These are phyloP conservation scores for Aphanoascus verrucosus DNA, from an alignment of 2,329 filamentous ascomycete species.

Conservation along the genomic window DNA sequence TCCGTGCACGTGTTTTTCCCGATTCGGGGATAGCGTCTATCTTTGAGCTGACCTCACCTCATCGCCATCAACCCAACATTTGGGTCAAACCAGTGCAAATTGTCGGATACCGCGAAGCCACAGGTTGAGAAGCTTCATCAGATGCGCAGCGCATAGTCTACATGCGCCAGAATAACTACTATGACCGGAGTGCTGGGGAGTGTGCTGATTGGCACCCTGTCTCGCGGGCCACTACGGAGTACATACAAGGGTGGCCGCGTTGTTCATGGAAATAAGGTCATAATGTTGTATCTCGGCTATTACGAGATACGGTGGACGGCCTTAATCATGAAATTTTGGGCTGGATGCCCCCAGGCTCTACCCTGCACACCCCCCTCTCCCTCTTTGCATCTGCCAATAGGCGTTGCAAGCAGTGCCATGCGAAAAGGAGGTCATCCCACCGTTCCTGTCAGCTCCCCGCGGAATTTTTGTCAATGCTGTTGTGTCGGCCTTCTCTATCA, in stretches of 20 bases:
- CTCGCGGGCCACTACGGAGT: no score
- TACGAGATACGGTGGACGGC: no score
- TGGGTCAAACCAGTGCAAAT: neutral
- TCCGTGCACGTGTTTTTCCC: constrained; percentile 1
- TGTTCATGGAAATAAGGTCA: no score
- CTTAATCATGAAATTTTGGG: neutral
- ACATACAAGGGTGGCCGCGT: no score
- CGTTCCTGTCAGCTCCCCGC: neutral
- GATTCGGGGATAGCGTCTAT: constrained; percentile 3
- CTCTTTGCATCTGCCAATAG: neutral
- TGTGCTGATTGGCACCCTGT: no score
- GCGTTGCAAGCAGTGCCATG: neutral
- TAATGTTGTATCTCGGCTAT: no score
- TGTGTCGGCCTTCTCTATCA: neutral
- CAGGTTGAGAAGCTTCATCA: neutral
- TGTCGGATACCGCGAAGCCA: neutral
- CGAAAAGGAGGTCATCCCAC: neutral
- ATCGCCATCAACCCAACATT: neutral
- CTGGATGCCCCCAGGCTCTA: neutral
- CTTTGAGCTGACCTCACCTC: no score
- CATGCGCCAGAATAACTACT: neutral
- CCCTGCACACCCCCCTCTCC: neutral
- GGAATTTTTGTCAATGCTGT: neutral
- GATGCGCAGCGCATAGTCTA: neutral
- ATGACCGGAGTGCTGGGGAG: neutral